phyloP scores from a whole-genome alignment of 768 basidiomycete genomes.

The Coprinellus aureogranulatus region DNA sequence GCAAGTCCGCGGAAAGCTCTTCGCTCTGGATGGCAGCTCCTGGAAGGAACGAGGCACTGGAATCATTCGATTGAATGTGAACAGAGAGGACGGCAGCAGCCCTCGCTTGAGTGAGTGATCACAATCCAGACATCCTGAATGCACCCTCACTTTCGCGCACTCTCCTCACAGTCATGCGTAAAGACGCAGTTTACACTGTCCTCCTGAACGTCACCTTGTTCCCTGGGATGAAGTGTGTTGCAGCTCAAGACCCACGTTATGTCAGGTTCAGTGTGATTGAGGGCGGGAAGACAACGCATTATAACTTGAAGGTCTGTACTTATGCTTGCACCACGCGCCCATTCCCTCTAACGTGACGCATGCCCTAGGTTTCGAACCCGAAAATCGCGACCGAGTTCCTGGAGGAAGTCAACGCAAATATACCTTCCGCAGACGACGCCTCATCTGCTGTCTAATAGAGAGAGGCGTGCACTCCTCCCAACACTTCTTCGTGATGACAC shows the following conservation, averaged over 20 bases:
- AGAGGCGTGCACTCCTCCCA: too few relatives aligned
- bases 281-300: conserved; percentile 57
- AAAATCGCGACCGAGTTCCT: conserved; percentile 71
- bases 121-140: neutral
- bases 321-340: conserved; percentile 7
- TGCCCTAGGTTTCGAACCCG: conserved; percentile 55
- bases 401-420: conserved; percentile 51
- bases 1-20: conserved; percentile 78
- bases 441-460: too few relatives aligned
- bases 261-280: conserved; percentile 74
- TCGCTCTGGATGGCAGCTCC: conserved; percentile 53
- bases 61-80: conserved; percentile 66
- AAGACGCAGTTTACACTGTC: conserved; percentile 76
- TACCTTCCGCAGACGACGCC: conserved; percentile 28
- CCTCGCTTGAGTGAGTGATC: conserved; percentile 67
- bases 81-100: conserved; percentile 57
- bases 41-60: conserved; percentile 84
- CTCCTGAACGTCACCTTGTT: conserved; percentile 75
- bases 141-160: neutral
- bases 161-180: conserved; percentile 68
- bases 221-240: conserved; percentile 68
- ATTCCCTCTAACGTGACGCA: conserved; percentile 1
- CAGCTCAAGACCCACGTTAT: conserved; percentile 79
- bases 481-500: too few relatives aligned
- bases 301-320: conserved; percentile 66